Base-by-base conservation (phyloP, 2,329 filamentous ascomycete species). In the Amylocarpus encephaloides region DNA sequence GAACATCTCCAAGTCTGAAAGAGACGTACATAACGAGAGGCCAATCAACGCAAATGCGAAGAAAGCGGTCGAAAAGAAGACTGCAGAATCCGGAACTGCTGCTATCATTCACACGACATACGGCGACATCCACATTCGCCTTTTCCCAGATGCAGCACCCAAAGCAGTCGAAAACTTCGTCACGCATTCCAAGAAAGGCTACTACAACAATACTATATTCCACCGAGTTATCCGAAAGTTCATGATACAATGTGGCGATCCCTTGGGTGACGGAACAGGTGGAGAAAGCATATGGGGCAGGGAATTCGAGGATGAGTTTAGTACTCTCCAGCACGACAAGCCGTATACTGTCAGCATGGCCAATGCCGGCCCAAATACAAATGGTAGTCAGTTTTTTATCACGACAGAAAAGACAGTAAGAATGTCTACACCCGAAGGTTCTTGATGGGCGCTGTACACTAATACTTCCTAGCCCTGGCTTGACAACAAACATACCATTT, bases 131-230 rank as follows among this genome's bases (percentile, higher is more conserved):
- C 86, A 93, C 57, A 81, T 98, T 54, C 87, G 92, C 3, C 77
- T 98, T 12, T 98, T 93, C 74, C 92, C 93, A 1, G 87, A 93
- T 54, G 88, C 88, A 2, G 92, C 93, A 9, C 93, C 94, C 30
- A 94, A 92, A 67, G 83, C 94, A 0, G 92, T 98, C 3, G 93
- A 98, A 70, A 98, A 98, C 68, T 98, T 98, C 66, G 88, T 94
- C 49, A 94, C 89, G 0, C 93, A 97, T 63, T 81, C 89, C 2
- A 86, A 85, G 62, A 85, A 83, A 51, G 89, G 88, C 1, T 98
- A 98, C 68, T 98, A 98, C 74, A 97, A 98, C 73, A 88, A 88
- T 69, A 91, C 92, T 32, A 92, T 96, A 60, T 98, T 98, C 76
- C 93, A 98, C 69, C 85, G 93, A 32, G 86, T 98, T 6, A 98